Conservation (phyloP, 2,329 filamentous ascomycete species). For the Onygena corvina region DNA sequence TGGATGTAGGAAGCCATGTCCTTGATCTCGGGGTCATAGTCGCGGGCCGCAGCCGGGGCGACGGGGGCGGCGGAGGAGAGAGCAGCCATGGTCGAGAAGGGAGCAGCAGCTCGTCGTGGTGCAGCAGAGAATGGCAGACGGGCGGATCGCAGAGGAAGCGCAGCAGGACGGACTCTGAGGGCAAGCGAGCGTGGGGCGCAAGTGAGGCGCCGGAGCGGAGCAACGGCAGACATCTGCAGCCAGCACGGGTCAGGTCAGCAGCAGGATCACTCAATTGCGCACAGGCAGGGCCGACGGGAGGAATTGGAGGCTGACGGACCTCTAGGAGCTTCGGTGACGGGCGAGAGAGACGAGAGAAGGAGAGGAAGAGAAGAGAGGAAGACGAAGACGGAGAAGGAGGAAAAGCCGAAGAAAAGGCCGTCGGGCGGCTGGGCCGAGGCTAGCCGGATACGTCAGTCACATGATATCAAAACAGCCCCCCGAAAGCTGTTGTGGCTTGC, state of each 20-base stretch:
- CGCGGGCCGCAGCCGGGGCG: slow-evolving; percentile 31
- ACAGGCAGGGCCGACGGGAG: slow-evolving; percentile 7
- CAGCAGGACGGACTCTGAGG: slow-evolving; percentile 28
- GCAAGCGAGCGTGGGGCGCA: slow-evolving; percentile 33
- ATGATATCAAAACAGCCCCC: neutral
- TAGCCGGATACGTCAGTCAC: neutral
- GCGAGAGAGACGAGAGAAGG: slow-evolving; percentile 27
- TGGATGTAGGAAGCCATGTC: slow-evolving; percentile 94
- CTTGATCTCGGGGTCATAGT: slow-evolving; percentile 84
- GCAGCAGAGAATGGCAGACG: slow-evolving; percentile 24
- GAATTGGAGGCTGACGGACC: slow-evolving; percentile 25
- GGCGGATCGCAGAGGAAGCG: slow-evolving; percentile 33
- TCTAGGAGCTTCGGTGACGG: slow-evolving; percentile 21
- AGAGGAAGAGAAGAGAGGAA: slow-evolving; percentile 30
- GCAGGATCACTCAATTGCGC: neutral
- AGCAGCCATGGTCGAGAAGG: slow-evolving; percentile 36
- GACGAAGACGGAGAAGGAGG: slow-evolving; percentile 9
- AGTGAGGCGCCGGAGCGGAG: slow-evolving; percentile 33
- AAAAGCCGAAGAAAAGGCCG: neutral
- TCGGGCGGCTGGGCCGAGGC: neutral
- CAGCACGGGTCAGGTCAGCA: slow-evolving; percentile 9
- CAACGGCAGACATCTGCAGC: slow-evolving; percentile 28
- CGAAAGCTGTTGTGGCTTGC: too few species aligned
- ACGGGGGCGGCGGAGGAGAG: slow-evolving; percentile 29
- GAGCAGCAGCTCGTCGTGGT: slow-evolving; percentile 21